phyloP scores from a whole-genome alignment of 768 basidiomycete genomes.

The Phylloporus rhodoxanthus region DNA sequence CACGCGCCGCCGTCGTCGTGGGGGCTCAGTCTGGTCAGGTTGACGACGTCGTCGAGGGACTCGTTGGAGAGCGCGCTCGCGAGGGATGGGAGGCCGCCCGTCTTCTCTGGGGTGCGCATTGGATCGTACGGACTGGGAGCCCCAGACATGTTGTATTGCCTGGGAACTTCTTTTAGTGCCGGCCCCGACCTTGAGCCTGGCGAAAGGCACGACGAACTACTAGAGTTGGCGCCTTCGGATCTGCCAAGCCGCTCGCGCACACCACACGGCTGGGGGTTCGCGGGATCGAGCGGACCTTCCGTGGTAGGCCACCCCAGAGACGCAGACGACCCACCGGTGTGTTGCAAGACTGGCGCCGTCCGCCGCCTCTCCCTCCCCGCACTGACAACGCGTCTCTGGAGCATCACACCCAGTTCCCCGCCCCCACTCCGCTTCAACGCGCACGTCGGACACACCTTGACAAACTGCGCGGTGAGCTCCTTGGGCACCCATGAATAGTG shows the following conservation, averaged over 20 bases:
- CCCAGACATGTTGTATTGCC: background rate
- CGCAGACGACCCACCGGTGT: background rate
- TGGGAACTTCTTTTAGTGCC: background rate
- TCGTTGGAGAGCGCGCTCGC: constrained; percentile 16
- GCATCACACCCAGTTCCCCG: constrained; percentile 14
- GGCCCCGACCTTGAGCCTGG: background rate
- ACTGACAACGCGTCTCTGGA: background rate
- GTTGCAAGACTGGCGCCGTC: background rate
- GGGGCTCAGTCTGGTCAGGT: constrained; percentile 4
- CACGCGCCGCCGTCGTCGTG: constrained; percentile 1
- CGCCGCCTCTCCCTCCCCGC: background rate
- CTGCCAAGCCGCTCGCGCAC: background rate
- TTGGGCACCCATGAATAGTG: constrained; percentile 84
- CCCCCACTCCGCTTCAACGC: constrained; percentile 39
- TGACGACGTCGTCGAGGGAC: constrained; percentile 10
- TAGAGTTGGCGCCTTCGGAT: background rate
- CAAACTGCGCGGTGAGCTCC: constrained; percentile 72
- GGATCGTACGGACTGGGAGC: background rate
- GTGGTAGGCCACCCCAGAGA: constrained; percentile 17
- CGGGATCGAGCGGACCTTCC: constrained; percentile 25
- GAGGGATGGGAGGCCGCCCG: constrained; percentile 11
- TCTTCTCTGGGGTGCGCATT: background rate
- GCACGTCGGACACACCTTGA: constrained; percentile 77
- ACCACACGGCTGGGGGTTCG: constrained; percentile 14
- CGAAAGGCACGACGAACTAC: background rate